Base-by-base conservation (phyloP, 345 rosid species). In the Arabidopsis arenosa region DNA sequence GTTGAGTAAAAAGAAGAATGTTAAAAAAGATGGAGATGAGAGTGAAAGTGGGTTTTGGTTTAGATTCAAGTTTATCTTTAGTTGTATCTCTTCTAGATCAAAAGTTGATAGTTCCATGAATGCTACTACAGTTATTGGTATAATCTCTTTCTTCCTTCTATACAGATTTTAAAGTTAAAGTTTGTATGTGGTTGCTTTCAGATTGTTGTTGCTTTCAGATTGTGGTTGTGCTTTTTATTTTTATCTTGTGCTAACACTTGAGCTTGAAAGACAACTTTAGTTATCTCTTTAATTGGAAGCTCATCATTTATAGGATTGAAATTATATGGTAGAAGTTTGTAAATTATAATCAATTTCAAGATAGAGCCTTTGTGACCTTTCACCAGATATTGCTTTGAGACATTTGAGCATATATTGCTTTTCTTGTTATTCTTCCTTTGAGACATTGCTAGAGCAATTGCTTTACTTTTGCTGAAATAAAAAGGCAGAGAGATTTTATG, bases 51-150 rank as follows among this genome's bases (percentile, higher is more conserved):
- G 95, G 13, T 89, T 90, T 76, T 89, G 93, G 88, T 81, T 81
- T 70, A 85, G 77, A 75, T 76, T 90, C 68, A 79, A 85, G 75
- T 76, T 83, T 45, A 68, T 87, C 59, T 86, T 82, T 68, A 65
- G 87, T 47, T 90, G 92, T 79, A 80, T 90, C 82, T 84, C 89
- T 76, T 87, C 90, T 47, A 90, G 93, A 82, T 90, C 96, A 80
- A 90, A 85, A 80, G 93, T 90, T 77, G 93, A 90, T 74, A 88
- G 84, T 80, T 87, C 96, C 54, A 58, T 82, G 74, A 86, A 90
- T 79, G 87, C 90, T 37, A 66, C 82, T 47, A 79, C 76, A 23
- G 80, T 79, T 70, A 64, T 84, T 63, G 79, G 79, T 74, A 79
- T 72, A 5, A 21, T 56, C 54, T 40, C 55, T 21, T 40, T 47